A percentile compares a stretch with the other conserved stretches of the same genome.
These are phyloP conservation scores for Scheffersomyces spartinae DNA, from an alignment of 805 yeast species.

Conservation along the genomic window DNA sequence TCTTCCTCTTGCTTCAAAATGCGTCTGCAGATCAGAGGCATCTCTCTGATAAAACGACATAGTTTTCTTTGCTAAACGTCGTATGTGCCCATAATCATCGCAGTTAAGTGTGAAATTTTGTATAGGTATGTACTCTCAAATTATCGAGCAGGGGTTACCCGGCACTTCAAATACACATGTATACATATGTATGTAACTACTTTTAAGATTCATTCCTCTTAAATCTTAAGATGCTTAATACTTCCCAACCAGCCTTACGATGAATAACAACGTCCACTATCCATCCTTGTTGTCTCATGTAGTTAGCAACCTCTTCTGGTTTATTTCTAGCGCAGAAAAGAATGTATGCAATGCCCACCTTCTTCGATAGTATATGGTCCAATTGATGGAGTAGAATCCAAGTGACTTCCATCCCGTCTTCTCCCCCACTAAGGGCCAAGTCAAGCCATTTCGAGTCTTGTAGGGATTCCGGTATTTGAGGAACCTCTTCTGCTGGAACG, in stretches of 20 bases:
- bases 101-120: neutral
- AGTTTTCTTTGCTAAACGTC: neutral
- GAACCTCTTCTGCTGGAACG: conserved; percentile 79
- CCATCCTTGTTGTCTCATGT: conserved; percentile 46
- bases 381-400: conserved; percentile 45
- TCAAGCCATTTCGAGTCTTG: conserved; percentile 68
- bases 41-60: conserved; percentile 1
- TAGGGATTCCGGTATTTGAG: conserved; percentile 35
- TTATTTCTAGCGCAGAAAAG: conserved; percentile 86
- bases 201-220: conserved; percentile 5
- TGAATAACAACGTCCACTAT: conserved; percentile 36
- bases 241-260: conserved; percentile 95
- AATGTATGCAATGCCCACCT: conserved; percentile 69
- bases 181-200: too few species aligned
- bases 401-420: conserved; percentile 84
- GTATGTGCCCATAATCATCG: too few species aligned
- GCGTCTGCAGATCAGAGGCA: neutral
- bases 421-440: conserved; percentile 82
- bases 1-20: conserved; percentile 4
- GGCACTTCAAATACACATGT: too few species aligned
- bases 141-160: neutral
- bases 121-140: neutral
- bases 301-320: conserved; percentile 47
- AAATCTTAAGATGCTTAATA: conserved; percentile 63
- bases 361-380: conserved; percentile 35